Conservation (phyloP, 164 flowering plant species). For the Aristolochia contorta region DNA sequence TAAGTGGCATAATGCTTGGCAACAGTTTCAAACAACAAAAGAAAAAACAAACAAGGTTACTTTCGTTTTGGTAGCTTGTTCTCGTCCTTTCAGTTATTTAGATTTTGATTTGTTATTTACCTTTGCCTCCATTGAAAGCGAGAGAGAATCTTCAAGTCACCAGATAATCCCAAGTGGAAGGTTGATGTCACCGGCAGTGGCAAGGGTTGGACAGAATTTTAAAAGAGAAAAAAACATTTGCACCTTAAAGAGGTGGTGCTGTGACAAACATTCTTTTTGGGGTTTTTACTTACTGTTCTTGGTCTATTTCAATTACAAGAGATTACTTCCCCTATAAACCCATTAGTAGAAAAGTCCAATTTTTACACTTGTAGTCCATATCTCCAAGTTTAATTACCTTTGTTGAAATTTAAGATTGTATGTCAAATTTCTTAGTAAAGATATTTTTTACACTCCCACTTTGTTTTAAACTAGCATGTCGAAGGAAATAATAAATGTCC, state of each 20-base stretch:
- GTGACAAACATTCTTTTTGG: too few species aligned
- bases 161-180: conserved; percentile 91
- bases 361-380: too few species aligned
- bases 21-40: conserved; percentile 92
- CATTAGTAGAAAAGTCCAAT: too few species aligned
- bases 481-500: too few species aligned
- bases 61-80: not conserved
- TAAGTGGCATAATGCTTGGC: conserved; percentile 98
- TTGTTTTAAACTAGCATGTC: too few species aligned
- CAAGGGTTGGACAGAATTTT: conserved; percentile 91
- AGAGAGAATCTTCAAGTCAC: conserved; percentile 99
- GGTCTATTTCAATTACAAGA: too few species aligned
- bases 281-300: too few species aligned
- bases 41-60: conserved; percentile 86
- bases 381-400: too few species aligned
- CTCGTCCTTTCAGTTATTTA: not conserved
- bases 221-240: conserved; percentile 87
- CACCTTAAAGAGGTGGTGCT: conserved; percentile 74
- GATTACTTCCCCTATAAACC: too few species aligned
- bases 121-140: conserved; percentile 33
- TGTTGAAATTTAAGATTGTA: too few species aligned
- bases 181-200: conserved; percentile 98
- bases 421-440: too few species aligned
- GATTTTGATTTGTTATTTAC: not conserved
- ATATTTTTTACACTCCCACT: too few species aligned